phyloP scores from a whole-genome alignment of 1,284 basidiomycete genomes.

The Trichosporon sp. region DNA sequence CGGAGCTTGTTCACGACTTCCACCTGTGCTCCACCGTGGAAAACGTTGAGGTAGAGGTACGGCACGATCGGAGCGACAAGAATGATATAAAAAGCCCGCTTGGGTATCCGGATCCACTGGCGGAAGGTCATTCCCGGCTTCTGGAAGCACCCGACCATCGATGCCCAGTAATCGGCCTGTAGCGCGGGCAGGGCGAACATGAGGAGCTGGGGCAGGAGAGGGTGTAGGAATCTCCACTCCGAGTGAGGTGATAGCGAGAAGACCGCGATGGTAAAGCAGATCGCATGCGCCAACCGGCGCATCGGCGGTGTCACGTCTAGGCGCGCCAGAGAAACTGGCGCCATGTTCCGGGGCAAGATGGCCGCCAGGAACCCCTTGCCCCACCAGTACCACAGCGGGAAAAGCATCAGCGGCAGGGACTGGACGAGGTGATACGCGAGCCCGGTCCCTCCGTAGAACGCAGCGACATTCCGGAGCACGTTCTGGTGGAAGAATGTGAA shows the following conservation, averaged over 20 bases:
- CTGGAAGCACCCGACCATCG: constrained; percentile 31
- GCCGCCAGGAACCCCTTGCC: constrained; percentile 54
- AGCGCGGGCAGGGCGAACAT: constrained; percentile 71
- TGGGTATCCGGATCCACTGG: constrained; percentile 34
- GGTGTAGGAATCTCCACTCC: constrained; percentile 96
- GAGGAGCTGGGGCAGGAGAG: constrained; percentile 79
- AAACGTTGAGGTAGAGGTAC: constrained; percentile 63
- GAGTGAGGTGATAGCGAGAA: constrained; percentile 85
- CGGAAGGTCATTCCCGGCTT: constrained; percentile 25
- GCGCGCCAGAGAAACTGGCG: constrained; percentile 30
- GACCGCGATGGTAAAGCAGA: constrained; percentile 62
- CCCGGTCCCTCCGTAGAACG: constrained; percentile 86
- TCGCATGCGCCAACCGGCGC: constrained; percentile 54
- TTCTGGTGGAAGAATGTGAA: constrained; percentile 73
- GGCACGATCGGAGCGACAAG: constrained; percentile 57
- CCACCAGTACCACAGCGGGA: constrained; percentile 67
- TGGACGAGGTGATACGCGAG: constrained; percentile 88
- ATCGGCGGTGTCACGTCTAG: constrained; percentile 39
- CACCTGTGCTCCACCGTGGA: constrained; percentile 75
- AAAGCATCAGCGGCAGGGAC: constrained; percentile 74
- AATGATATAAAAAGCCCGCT: constrained; percentile 53
- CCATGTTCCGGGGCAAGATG: constrained; percentile 32
- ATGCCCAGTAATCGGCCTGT: constrained; percentile 52
- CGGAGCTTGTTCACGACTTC: constrained; percentile 57
- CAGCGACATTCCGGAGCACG: constrained; percentile 76